Percentiles rank a stretch among this genome's conserved stretches.
Evolutionary conservation across 495 filamentous ascomycete species (phyloP).

Genomic region (Usnea hakonensis): DNA sequence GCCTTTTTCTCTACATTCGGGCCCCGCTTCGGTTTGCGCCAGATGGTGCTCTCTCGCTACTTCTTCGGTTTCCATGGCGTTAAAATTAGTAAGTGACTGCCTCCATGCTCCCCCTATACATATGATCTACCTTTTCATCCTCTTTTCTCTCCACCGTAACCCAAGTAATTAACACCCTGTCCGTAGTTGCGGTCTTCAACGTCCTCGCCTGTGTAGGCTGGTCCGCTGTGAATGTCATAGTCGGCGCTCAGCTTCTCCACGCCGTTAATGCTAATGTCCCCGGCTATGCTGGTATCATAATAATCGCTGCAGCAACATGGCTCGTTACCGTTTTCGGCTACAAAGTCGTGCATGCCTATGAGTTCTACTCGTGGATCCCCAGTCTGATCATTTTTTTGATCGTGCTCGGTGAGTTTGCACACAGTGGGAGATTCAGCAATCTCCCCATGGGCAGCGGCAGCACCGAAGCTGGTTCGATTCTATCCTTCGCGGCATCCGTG

Average conservation of each 20-base stretch:
- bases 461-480: slow-evolving; percentile 54
- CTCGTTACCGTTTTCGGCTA: slow-evolving; percentile 70
- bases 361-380: slow-evolving; percentile 73
- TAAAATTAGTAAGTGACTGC: slow-evolving; percentile 56
- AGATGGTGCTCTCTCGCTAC: slow-evolving; percentile 80
- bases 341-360: slow-evolving; percentile 72
- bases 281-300: slow-evolving; percentile 67
- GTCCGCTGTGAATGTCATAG: slow-evolving; percentile 69
- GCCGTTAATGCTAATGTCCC: slow-evolving; percentile 65
- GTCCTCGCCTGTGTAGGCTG: slow-evolving; percentile 70
- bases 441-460: slow-evolving; percentile 56
- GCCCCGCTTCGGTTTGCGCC: slow-evolving; percentile 66
- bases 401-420: slow-evolving; percentile 63
- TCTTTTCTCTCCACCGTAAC: background rate
- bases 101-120: slow-evolving; percentile 1
- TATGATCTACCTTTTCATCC: no score
- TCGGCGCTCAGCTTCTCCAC: slow-evolving; percentile 74
- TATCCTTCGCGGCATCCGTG: slow-evolving; percentile 67
- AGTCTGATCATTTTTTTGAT: slow-evolving; percentile 72
- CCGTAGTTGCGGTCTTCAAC: slow-evolving; percentile 58
- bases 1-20: slow-evolving; percentile 79
- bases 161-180: slow-evolving; percentile 28
- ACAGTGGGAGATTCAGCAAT: slow-evolving; percentile 64
- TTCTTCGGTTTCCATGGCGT: slow-evolving; percentile 70
- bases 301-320: slow-evolving; percentile 65